Evolutionary conservation across 257 asterid genomes (phyloP).

Genomic region (Primulina huaijiensis): DNA sequence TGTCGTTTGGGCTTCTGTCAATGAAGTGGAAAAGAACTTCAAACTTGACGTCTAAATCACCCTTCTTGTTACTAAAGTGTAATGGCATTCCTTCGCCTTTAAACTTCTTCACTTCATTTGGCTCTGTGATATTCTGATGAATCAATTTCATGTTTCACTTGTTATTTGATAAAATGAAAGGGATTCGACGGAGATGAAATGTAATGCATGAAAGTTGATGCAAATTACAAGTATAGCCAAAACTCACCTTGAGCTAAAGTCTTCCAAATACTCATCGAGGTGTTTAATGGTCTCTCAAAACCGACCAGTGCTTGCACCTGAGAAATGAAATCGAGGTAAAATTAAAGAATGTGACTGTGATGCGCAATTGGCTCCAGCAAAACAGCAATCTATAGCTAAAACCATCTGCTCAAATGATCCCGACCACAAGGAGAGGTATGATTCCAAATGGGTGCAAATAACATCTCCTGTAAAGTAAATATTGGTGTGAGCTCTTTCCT

Average conservation of each 20-base stretch:
- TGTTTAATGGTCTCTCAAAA: constrained; percentile 78
- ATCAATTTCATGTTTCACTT: not conserved
- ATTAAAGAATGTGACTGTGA: too few species aligned
- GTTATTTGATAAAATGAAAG: too few species aligned
- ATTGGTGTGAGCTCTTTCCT: too few species aligned
- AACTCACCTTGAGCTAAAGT: constrained; percentile 69
- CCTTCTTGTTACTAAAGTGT: constrained; percentile 79
- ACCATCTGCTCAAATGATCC: too few species aligned
- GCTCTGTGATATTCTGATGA: constrained; percentile 73
- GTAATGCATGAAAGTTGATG: too few species aligned
- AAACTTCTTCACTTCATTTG: constrained; percentile 80
- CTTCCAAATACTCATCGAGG: constrained; percentile 82
- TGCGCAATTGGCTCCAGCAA: too few species aligned
- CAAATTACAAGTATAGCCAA: too few species aligned
- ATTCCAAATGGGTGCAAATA: too few species aligned
- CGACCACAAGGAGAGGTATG: too few species aligned
- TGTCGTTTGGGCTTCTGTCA: constrained; percentile 71
- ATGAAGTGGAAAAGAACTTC: constrained; percentile 78
- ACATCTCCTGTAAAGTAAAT: too few species aligned
- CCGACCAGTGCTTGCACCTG: constrained; percentile 99
- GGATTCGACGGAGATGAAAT: too few species aligned
- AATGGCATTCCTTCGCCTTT: constrained; percentile 95
- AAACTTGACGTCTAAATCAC: constrained; percentile 68
- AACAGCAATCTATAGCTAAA: too few species aligned
- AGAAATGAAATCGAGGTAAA: not conserved